phyloP scores from a whole-genome alignment of 148 eudicot genomes.

The Oxyria digyna region DNA sequence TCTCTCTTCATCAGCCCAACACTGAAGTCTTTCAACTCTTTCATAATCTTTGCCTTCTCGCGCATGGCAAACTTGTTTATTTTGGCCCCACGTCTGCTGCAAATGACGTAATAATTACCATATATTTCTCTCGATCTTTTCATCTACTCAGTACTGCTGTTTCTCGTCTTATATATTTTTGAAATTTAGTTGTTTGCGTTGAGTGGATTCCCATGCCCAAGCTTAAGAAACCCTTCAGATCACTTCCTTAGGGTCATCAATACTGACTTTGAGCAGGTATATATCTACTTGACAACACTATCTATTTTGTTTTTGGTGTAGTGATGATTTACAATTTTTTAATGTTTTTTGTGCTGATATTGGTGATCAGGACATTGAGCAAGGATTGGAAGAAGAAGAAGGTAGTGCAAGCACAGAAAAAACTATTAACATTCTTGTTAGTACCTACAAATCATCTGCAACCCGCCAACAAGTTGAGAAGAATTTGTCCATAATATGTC shows the following conservation, averaged over 20 bases:
- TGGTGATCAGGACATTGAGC: conserved; percentile 35
- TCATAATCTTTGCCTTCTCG: conserved; percentile 49
- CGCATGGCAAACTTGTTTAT: conserved; percentile 39
- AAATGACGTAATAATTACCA: conserved; percentile 23
- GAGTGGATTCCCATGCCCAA: conserved; percentile 60
- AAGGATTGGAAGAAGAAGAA: conserved; percentile 13
- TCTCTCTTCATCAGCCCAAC: conserved; percentile 31
- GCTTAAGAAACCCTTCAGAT: conserved; percentile 54
- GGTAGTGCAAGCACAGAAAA: conserved; percentile 15
- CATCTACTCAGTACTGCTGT: too few relatives aligned
- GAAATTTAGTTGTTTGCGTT: conserved; percentile 29
- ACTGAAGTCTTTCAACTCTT: conserved; percentile 42
- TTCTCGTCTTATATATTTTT: background rate
- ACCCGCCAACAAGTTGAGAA: conserved; percentile 18
- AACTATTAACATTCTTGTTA: conserved; percentile 24
- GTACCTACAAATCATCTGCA: conserved; percentile 30
- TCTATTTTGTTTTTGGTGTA: too few relatives aligned
- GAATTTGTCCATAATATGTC: conserved; percentile 19
- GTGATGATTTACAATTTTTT: too few relatives aligned
- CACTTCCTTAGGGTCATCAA: conserved; percentile 53
- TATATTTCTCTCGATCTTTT: too few relatives aligned
- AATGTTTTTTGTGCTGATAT: too few relatives aligned
- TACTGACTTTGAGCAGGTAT: conserved; percentile 53
- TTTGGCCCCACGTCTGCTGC: conserved; percentile 38
- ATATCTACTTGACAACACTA: background rate